These are phyloP conservation scores for Cystoisospora suis DNA, from an alignment of 169 alveolate genomes.

Conservation along the genomic window DNA sequence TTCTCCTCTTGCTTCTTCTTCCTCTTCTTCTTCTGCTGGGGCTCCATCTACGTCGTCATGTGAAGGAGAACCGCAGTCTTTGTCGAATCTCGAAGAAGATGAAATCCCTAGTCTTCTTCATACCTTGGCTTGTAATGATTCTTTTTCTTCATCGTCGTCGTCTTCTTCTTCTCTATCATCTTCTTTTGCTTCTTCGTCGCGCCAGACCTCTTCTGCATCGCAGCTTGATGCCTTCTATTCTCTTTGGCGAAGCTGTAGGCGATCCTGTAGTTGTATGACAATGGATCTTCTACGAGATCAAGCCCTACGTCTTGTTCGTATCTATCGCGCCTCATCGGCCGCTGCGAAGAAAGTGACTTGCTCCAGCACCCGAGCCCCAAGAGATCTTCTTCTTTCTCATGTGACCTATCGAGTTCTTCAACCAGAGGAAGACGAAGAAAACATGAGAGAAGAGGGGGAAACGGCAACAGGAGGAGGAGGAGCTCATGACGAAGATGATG, in stretches of 20 bases:
- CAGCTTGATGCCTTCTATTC: slow-evolving; percentile 43
- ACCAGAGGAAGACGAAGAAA: neutral
- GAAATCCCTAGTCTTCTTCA: neutral
- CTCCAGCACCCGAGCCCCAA: slow-evolving; percentile 22
- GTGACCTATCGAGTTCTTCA: neutral
- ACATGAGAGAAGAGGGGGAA: neutral
- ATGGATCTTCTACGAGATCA: slow-evolving; percentile 58
- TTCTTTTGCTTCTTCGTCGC: neutral
- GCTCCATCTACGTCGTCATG: neutral
- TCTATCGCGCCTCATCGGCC: slow-evolving; percentile 31
- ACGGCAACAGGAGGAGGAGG: slow-evolving; percentile 14
- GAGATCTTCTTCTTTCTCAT: neutral
- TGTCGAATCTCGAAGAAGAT: no score
- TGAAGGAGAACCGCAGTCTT: no score
- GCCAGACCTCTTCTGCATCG: neutral
- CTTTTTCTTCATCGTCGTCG: neutral
- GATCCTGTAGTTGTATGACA: neutral
- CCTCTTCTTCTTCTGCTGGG: neutral
- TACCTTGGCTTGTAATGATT: neutral
- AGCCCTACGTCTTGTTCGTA: slow-evolving; percentile 39
- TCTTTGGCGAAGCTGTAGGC: neutral
- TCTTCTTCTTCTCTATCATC: neutral
- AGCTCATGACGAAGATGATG: neutral
- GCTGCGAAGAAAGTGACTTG: slow-evolving; percentile 29
- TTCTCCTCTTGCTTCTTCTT: neutral